phyloP scores from a whole-genome alignment of 1,284 basidiomycete genomes.

The Ustanciosporium gigantosporum region DNA sequence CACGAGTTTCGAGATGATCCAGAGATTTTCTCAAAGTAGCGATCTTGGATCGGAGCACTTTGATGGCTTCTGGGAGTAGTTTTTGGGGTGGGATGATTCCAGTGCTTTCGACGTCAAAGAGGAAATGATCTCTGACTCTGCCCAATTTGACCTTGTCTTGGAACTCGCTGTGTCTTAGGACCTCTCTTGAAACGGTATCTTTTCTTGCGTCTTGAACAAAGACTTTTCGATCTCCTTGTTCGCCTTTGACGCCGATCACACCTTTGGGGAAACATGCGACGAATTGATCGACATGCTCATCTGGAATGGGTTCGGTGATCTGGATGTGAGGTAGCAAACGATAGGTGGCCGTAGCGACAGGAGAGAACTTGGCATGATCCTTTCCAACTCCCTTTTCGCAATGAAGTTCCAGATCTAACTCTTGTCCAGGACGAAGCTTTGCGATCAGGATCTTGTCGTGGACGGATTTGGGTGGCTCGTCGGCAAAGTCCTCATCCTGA shows the following conservation, averaged over 20 bases:
- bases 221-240: conserved; percentile 69
- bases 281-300: conserved; percentile 74
- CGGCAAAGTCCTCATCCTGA: conserved; percentile 67
- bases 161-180: conserved; percentile 89
- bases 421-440: conserved; percentile 89
- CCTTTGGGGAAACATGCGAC: conserved; percentile 84
- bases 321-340: conserved; percentile 86
- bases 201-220: conserved; percentile 71
- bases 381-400: conserved; percentile 93
- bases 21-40: conserved; percentile 45
- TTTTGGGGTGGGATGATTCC: conserved; percentile 83
- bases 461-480: conserved; percentile 70
- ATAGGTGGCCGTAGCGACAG: conserved; percentile 81
- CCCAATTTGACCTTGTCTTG: conserved; percentile 80
- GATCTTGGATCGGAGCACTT: conserved; percentile 82
- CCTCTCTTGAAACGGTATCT: conserved; percentile 91
- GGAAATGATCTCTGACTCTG: conserved; percentile 87
- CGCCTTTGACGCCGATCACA: conserved; percentile 73
- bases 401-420: conserved; percentile 82
- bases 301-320: conserved; percentile 72
- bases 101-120: conserved; percentile 89
- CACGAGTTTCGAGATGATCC: conserved; percentile 42
- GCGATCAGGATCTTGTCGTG: conserved; percentile 86
- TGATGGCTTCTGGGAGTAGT: conserved; percentile 80
- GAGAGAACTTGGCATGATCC: conserved; percentile 95